A percentile compares a stretch with the other conserved stretches of the same genome.
Evolutionary conservation across 345 rosid species (phyloP).

Genomic region (Rhizophora mangle): DNA sequence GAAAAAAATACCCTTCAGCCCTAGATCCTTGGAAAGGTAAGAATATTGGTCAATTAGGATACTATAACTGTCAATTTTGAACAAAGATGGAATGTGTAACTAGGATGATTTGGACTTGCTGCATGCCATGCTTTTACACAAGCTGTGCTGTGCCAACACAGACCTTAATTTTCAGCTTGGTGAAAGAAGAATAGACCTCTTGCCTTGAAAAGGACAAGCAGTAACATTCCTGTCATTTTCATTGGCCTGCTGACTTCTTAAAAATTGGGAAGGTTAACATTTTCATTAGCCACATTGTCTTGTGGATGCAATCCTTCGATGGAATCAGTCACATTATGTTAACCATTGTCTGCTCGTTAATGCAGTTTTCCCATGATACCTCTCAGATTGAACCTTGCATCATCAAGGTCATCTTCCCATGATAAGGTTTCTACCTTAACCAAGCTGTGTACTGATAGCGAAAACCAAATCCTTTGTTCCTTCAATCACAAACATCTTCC

Average conservation of each 20-base stretch:
- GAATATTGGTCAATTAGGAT: neutral
- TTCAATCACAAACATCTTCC: neutral
- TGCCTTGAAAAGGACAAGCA: neutral
- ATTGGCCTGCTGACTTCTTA: neutral
- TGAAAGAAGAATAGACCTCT: neutral
- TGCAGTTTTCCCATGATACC: no score
- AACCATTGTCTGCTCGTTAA: no score
- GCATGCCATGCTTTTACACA: neutral
- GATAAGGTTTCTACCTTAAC: neutral
- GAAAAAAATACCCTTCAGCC: slow-evolving; percentile 68
- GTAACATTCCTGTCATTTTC: neutral
- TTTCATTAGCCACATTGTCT: neutral
- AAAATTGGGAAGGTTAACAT: neutral
- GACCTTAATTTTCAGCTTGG: neutral
- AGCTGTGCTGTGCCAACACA: neutral
- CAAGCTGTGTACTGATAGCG: neutral
- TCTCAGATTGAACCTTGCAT: neutral
- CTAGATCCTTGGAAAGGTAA: slow-evolving; percentile 75
- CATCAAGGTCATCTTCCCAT: neutral
- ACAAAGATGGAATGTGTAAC: neutral
- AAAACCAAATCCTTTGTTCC: neutral
- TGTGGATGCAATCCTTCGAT: no score
- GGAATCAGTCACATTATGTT: no score
- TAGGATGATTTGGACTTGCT: neutral
- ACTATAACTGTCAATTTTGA: neutral